A percentile compares a stretch with the other conserved stretches of the same genome.
Evolutionary conservation across 2,329 filamentous ascomycete species (phyloP).

Genomic region (Trichoderma sp.): DNA sequence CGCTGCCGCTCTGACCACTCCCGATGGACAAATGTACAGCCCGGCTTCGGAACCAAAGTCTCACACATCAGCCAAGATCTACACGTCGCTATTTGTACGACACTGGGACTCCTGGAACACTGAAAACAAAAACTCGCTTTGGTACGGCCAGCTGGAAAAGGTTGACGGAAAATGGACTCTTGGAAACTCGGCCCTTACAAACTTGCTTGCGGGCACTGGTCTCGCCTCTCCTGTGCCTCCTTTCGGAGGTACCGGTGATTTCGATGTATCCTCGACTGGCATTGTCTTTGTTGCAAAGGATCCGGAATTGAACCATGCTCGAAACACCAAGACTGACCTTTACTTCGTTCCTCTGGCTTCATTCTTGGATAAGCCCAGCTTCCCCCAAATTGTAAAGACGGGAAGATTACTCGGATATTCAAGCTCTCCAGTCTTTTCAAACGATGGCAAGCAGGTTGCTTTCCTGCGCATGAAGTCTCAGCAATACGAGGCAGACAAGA

Average conservation of each 20-base stretch:
- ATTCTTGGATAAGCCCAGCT: constrained; percentile 55
- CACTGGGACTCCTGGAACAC: constrained; percentile 80
- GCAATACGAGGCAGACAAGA: constrained; percentile 75
- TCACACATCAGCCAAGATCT: constrained; percentile 65
- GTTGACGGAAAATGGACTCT: constrained; percentile 42
- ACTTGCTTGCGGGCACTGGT: constrained; percentile 59
- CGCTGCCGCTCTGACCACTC: constrained; percentile 62
- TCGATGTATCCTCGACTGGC: constrained; percentile 66
- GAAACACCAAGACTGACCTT: constrained; percentile 78
- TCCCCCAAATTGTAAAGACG: constrained; percentile 52
- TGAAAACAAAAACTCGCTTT: constrained; percentile 68
- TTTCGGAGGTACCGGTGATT: constrained; percentile 78
- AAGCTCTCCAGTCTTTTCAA: constrained; percentile 68
- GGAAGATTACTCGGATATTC: constrained; percentile 63
- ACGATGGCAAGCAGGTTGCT: constrained; percentile 65
- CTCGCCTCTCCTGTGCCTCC: constrained; percentile 69
- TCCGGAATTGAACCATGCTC: constrained; percentile 65
- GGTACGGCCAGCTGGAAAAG: constrained; percentile 62
- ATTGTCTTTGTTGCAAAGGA: constrained; percentile 76
- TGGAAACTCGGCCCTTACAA: constrained; percentile 50
- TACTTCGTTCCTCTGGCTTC: constrained; percentile 67
- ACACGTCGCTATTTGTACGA: constrained; percentile 72
- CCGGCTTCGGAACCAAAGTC: constrained; percentile 58
- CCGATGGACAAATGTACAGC: constrained; percentile 69
- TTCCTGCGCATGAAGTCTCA: constrained; percentile 76